Conservation (phyloP, 2,329 filamentous ascomycete species). For the Penicillium sp. region DNA sequence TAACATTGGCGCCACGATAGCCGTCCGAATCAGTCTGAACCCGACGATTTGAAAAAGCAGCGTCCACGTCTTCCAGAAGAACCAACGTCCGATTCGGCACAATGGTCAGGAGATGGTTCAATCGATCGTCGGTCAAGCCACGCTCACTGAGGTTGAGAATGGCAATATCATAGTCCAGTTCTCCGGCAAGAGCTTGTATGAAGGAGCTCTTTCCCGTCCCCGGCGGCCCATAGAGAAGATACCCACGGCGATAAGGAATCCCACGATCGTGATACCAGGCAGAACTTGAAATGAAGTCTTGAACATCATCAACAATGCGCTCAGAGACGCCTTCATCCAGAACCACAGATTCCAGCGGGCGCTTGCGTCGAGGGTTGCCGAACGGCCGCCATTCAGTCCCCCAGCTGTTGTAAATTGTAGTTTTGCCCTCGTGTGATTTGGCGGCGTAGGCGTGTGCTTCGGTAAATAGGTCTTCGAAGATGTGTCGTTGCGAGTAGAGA, state of each 20-base stretch:
- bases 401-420: constrained; percentile 79
- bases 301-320: constrained; percentile 69
- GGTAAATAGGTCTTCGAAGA: constrained; percentile 84
- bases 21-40: constrained; percentile 68
- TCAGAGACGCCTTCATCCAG: constrained; percentile 80
- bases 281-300: constrained; percentile 70
- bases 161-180: constrained; percentile 85
- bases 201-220: constrained; percentile 94
- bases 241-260: constrained; percentile 85
- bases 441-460: constrained; percentile 78
- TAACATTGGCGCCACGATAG: constrained; percentile 81
- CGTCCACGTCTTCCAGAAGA: constrained; percentile 83
- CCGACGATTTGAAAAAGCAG: constrained; percentile 77
- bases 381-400: constrained; percentile 80
- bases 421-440: constrained; percentile 83
- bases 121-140: constrained; percentile 80
- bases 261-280: constrained; percentile 93
- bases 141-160: constrained; percentile 86
- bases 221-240: constrained; percentile 81
- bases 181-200: constrained; percentile 89
- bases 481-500: constrained; percentile 77
- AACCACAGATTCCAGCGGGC: constrained; percentile 81
- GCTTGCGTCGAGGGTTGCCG: constrained; percentile 76
- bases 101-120: constrained; percentile 80
- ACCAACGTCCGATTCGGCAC: constrained; percentile 77